phyloP scores from a whole-genome alignment of 1,139 yeast genomes.

The Pichia sp. region DNA sequence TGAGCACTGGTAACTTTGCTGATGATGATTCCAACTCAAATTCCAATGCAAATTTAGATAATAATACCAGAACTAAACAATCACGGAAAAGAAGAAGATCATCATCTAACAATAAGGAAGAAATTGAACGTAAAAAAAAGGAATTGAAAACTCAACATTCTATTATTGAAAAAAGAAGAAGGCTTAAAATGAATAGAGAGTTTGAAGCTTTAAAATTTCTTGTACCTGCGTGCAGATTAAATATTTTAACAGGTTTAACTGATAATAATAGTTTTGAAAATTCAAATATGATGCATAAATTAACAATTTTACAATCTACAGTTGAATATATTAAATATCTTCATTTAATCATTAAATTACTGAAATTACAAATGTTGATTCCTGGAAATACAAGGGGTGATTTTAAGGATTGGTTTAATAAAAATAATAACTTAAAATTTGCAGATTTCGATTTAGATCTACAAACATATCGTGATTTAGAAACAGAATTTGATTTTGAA shows the following conservation, averaged over 20 bases:
- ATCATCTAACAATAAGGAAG: conserved; percentile 40
- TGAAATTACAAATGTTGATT: conserved; percentile 29
- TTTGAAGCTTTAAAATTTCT: conserved; percentile 73
- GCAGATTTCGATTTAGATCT: conserved; percentile 50
- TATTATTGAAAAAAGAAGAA: conserved; percentile 71
- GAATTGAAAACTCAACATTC: conserved; percentile 65
- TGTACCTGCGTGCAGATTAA: conserved; percentile 68
- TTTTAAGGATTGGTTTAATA: conserved; percentile 24
- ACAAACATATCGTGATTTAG: conserved; percentile 53
- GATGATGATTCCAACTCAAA: neutral
- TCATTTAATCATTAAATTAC: conserved; percentile 49
- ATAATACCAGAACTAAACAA: conserved; percentile 6
- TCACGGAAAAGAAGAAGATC: conserved; percentile 36
- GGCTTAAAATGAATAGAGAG: conserved; percentile 75
- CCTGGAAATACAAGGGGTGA: conserved; percentile 22
- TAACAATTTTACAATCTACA: conserved; percentile 72
- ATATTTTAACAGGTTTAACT: conserved; percentile 32
- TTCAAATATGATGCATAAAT: conserved; percentile 54
- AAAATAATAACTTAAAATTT: conserved; percentile 40
- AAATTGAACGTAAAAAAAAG: conserved; percentile 46
- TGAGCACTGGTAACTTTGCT: neutral
- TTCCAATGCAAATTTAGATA: conserved; percentile 1
- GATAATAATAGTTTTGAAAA: conserved; percentile 24
- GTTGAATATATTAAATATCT: conserved; percentile 73
- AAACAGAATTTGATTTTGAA: conserved; percentile 48